Evolutionary conservation across 192 early-diverging fungal species (phyloP), one percentile per base, ranked within the genome.

Genomic region (Coemansia furcata): DNA sequence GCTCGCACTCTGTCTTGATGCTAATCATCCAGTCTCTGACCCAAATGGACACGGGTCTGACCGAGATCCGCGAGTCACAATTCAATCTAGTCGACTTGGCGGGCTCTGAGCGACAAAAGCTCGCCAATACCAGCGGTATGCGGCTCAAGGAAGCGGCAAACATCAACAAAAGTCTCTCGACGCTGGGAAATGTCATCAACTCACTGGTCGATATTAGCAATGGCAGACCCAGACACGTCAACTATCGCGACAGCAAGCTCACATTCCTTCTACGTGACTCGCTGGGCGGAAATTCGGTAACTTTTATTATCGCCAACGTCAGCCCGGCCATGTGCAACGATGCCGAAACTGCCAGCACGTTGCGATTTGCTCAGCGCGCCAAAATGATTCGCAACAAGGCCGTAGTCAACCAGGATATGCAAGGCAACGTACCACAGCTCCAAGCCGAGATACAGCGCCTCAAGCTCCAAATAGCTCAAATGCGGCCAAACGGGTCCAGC

Each of bases 61-160:
- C 84, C 58, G 86, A 86, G 39, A 80, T 86, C 66, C 82, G 85
- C 64, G 85, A 88, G 71, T 85, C 87, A 11, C 85, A 86, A 57
- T 90, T 95, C 73, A 91, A 87, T 52, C 74, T 91, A 60, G 91
- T 93, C n/a, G 93, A 94, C 66, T 71, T 94, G 12, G 93, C 93
- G 30, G 90, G 92, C 60, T 88, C 87, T 26, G 89, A 91, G 72
- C 86, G 89, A 36, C 88, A 89, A 55, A 87, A 89, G 59, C 76
- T 77, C 32, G 85, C 89, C 12, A 86, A 84, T 26, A 87, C 89
- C 1, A 88, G 85, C 46, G 88, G 88, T 0, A 50, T 83, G 63
- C 84, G 91, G 3, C 68, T 95, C 35, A 89, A 90, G 58, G 93
- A 95, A 59, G 93, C 92, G 4, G 85, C 88, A 21, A 88, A 89